Evolutionary conservation across 2,329 filamentous ascomycete genomes (phyloP).

Genomic region (Colletotrichum spinosum): DNA sequence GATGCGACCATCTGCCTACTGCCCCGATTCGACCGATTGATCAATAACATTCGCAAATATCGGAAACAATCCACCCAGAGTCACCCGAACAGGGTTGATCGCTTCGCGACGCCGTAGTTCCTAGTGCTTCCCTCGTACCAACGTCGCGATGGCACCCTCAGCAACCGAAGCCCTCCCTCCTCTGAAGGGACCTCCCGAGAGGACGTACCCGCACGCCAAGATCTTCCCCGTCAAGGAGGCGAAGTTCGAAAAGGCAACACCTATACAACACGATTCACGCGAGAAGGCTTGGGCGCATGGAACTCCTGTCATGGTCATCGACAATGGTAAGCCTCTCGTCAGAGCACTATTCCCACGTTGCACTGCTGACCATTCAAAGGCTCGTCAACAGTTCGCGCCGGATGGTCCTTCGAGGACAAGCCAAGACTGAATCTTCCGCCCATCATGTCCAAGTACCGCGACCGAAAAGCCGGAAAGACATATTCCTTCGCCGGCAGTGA

Average conservation of each 20-base stretch:
- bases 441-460: constrained; percentile 94
- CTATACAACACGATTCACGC: constrained; percentile 74
- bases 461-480: constrained; percentile 91
- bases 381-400: constrained; percentile 88
- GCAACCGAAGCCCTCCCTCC: constrained; percentile 59
- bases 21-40: not conserved
- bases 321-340: constrained; percentile 80
- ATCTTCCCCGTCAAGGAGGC: constrained; percentile 73
- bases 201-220: constrained; percentile 63
- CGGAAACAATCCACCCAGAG: not conserved
- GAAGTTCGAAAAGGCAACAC: constrained; percentile 67
- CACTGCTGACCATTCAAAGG: constrained; percentile 62
- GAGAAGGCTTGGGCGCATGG: constrained; percentile 70
- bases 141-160: constrained; percentile 62
- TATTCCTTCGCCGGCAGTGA: constrained; percentile 94
- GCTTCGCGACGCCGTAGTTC: constrained; percentile 35
- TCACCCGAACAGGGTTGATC: constrained; percentile 31
- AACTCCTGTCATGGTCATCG: constrained; percentile 89
- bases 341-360: not conserved
- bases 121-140: constrained; percentile 36
- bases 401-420: constrained; percentile 92
- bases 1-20: constrained; percentile 4
- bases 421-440: constrained; percentile 86
- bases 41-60: too few species aligned
- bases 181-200: constrained; percentile 53